These are phyloP conservation scores for Orbilia ellipsospora DNA, from an alignment of 2,329 filamentous ascomycete species.

Conservation along the genomic window DNA sequence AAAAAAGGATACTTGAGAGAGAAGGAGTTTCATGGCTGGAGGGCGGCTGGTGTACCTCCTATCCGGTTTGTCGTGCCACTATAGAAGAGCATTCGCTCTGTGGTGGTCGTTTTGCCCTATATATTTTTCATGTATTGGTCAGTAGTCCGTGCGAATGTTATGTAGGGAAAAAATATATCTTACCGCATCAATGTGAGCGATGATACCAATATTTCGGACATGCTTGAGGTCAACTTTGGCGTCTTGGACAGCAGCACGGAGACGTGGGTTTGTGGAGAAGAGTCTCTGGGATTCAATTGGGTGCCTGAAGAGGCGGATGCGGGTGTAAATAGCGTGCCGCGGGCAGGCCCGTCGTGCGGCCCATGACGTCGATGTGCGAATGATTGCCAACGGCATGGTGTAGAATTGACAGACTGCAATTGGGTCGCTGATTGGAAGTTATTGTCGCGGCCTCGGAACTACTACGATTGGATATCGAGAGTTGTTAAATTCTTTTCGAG, in stretches of 20 bases:
- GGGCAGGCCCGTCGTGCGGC: constrained; percentile 23
- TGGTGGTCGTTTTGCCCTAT: constrained; percentile 90
- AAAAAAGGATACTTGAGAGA: constrained; percentile 33
- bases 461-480: too few species aligned
- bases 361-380: constrained; percentile 41
- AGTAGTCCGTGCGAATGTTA: constrained; percentile 61
- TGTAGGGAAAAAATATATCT: constrained; percentile 61
- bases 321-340: constrained; percentile 24
- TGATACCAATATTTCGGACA: constrained; percentile 97
- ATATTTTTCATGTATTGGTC: constrained; percentile 69
- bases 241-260: constrained; percentile 36
- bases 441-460: too few species aligned
- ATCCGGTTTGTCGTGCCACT: constrained; percentile 79
- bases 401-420: not conserved
- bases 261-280: constrained; percentile 36
- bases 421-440: too few species aligned
- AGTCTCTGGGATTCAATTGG: constrained; percentile 32
- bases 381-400: constrained; percentile 29
- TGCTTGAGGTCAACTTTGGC: constrained; percentile 50
- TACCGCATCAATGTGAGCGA: constrained; percentile 94
- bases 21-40: constrained; percentile 19
- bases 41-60: constrained; percentile 48
- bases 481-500: too few species aligned
- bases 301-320: constrained; percentile 28
- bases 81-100: constrained; percentile 97